Evolutionary conservation across 495 filamentous ascomycete species (phyloP).

Genomic region (Aspergillus ellipticus): DNA sequence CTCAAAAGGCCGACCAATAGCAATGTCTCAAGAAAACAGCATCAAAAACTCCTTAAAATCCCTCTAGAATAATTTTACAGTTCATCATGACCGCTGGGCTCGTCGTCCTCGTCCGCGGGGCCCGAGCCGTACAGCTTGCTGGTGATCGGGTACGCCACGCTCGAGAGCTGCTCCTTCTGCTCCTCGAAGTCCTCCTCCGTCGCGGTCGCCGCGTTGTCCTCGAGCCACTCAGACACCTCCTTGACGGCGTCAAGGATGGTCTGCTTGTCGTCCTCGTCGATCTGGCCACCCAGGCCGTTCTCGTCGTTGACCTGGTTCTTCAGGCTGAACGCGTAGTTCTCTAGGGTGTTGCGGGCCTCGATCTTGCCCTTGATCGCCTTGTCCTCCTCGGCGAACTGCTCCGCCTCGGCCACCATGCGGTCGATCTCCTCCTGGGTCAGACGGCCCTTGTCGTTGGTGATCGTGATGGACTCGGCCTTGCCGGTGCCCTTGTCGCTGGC

Average conservation of each 20-base stretch:
- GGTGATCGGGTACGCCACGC: constrained; percentile 97
- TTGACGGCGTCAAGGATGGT: constrained; percentile 93
- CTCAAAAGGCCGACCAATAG: constrained; percentile 18
- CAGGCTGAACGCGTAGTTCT: constrained; percentile 94
- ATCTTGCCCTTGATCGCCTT: constrained; percentile 94
- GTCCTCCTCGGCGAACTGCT: constrained; percentile 98
- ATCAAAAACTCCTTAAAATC: constrained; percentile 43
- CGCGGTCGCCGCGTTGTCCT: constrained; percentile 88
- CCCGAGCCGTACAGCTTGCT: constrained; percentile 87
- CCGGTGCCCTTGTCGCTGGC: constrained; percentile 96
- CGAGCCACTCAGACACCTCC: constrained; percentile 95
- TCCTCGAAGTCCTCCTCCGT: constrained; percentile 94
- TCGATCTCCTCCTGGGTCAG: constrained; percentile 95
- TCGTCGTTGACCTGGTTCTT: constrained; percentile 99
- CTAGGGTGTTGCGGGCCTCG: constrained; percentile 89
- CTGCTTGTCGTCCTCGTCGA: constrained; percentile 98
- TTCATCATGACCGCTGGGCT: constrained; percentile 81
- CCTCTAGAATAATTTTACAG: constrained; percentile 60
- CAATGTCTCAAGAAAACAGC: constrained; percentile 18
- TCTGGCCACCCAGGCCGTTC: constrained; percentile 95
- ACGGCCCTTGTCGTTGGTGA: constrained; percentile 98
- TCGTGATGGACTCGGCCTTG: constrained; percentile 93
- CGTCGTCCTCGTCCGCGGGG: constrained; percentile 65
- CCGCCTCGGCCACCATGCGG: constrained; percentile 94
- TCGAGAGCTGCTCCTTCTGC: constrained; percentile 98